Evolutionary conservation across 164 flowering plant species (phyloP).

Genomic region (Chimonanthus salicifolius): DNA sequence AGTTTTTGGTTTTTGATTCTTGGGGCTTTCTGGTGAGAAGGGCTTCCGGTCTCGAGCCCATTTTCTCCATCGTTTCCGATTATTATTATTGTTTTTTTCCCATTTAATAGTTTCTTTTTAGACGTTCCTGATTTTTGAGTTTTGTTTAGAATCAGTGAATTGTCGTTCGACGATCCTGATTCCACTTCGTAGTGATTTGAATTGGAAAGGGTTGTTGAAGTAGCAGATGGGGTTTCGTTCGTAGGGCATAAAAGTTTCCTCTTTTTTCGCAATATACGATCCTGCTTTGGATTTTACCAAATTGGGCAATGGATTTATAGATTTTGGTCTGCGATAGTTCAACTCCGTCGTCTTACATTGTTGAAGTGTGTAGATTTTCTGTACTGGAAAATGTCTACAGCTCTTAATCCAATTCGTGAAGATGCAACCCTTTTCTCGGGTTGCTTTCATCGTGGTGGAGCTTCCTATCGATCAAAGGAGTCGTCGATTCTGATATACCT

Average conservation of each 20-base stretch:
- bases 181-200: not conserved
- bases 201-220: not conserved
- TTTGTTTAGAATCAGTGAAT: too few species aligned
- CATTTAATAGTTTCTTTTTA: not conserved
- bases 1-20: not conserved
- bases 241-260: not conserved
- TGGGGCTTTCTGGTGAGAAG: not conserved
- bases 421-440: slow-evolving; percentile 28
- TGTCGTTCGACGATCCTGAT: too few species aligned
- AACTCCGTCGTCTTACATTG: not conserved
- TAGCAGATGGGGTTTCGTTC: not conserved
- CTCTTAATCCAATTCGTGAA: slow-evolving; percentile 35
- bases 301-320: not conserved
- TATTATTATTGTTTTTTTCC: slow-evolving; percentile 14
- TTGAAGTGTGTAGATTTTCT: too few species aligned
- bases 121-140: too few species aligned
- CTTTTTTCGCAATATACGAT: too few species aligned
- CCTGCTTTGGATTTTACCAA: not conserved
- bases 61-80: slow-evolving; percentile 7
- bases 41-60: slow-evolving; percentile 13
- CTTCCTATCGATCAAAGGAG: slow-evolving; percentile 17
- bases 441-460: slow-evolving; percentile 8
- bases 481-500: slow-evolving; percentile 46
- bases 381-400: slow-evolving; percentile 38
- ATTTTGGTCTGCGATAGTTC: not conserved